A percentile compares a stretch with the other conserved stretches of the same genome.
phyloP scores from a whole-genome alignment of 1,284 basidiomycete species.

The Cerrena zonata region DNA sequence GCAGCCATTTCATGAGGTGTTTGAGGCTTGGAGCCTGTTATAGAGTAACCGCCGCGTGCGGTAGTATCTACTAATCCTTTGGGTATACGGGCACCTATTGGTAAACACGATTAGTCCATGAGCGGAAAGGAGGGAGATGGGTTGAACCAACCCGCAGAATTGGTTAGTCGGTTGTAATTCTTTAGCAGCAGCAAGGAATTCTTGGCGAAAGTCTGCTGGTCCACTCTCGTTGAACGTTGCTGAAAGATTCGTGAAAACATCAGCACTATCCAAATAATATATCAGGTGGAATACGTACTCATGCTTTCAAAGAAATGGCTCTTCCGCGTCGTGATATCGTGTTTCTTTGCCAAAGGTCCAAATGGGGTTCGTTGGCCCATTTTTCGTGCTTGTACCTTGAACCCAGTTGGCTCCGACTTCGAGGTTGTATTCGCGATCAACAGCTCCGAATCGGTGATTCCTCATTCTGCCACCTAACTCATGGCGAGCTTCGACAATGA shows the following conservation, averaged over 20 bases:
- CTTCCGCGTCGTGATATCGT: slow-evolving; percentile 42
- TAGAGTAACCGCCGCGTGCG: slow-evolving; percentile 43
- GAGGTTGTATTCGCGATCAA: slow-evolving; percentile 30
- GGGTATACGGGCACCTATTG: slow-evolving; percentile 37
- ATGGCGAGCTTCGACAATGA: slow-evolving; percentile 52
- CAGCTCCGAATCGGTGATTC: slow-evolving; percentile 35
- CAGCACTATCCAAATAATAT: neutral
- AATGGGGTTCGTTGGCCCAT: slow-evolving; percentile 52
- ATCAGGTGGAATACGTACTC: slow-evolving; percentile 32
- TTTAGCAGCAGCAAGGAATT: slow-evolving; percentile 36
- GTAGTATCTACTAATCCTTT: slow-evolving; percentile 41
- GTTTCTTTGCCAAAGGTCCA: slow-evolving; percentile 49
- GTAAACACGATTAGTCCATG: neutral
- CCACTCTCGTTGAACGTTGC: slow-evolving; percentile 51
- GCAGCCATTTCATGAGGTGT: slow-evolving; percentile 41
- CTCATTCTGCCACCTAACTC: slow-evolving; percentile 58
- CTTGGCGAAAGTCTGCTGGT: slow-evolving; percentile 40
- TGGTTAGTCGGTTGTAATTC: slow-evolving; percentile 37
- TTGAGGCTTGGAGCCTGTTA: slow-evolving; percentile 37
- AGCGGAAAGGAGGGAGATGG: neutral
- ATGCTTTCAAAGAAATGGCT: slow-evolving; percentile 24
- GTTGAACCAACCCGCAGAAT: slow-evolving; percentile 23
- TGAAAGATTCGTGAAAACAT: slow-evolving; percentile 15
- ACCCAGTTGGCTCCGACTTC: slow-evolving; percentile 68
- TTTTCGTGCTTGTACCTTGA: slow-evolving; percentile 43